A percentile compares a stretch with the other conserved stretches of the same genome.
phyloP scores from a whole-genome alignment of 2,329 filamentous ascomycete species.

The Aureobasidium mangrovei region DNA sequence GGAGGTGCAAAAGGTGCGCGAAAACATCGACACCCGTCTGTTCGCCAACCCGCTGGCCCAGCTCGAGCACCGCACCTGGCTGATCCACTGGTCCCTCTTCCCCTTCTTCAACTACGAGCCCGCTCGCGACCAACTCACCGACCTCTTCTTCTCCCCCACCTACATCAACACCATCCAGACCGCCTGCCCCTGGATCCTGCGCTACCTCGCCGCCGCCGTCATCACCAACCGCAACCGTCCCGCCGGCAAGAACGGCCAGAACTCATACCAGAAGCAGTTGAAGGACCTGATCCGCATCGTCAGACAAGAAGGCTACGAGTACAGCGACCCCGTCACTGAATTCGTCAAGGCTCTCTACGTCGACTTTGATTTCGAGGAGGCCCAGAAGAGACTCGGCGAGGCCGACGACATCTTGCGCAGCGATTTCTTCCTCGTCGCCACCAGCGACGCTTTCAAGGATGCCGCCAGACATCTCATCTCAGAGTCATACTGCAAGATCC shows the following conservation, averaged over 20 bases:
- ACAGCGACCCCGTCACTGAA: constrained; percentile 88
- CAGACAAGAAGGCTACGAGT: constrained; percentile 95
- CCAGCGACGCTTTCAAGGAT: constrained; percentile 84
- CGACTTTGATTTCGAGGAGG: constrained; percentile 95
- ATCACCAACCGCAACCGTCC: constrained; percentile 69
- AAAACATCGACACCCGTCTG: constrained; percentile 85
- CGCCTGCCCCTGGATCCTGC: constrained; percentile 88
- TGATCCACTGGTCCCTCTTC: constrained; percentile 98
- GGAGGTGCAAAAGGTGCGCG: constrained; percentile 82
- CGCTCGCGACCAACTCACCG: constrained; percentile 81
- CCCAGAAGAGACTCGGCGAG: constrained; percentile 74
- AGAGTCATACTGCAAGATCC: constrained; percentile 99
- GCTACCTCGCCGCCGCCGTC: constrained; percentile 87
- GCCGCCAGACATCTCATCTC: constrained; percentile 93
- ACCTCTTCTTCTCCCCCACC: constrained; percentile 91
- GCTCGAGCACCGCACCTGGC: constrained; percentile 91
- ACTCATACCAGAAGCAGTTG: constrained; percentile 96
- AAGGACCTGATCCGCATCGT: constrained; percentile 96
- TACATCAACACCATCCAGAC: constrained; percentile 99
- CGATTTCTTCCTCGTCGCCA: constrained; percentile 89
- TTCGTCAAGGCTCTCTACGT: constrained; percentile 96
- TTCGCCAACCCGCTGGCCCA: constrained; percentile 95
- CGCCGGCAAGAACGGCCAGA: constrained; percentile 83
- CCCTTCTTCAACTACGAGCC: constrained; percentile 97
- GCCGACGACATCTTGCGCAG: constrained; percentile 85